Evolutionary conservation across 345 rosid genomes (phyloP), one percentile per base, ranked within the genome.

Genomic region (Firmiana major): DNA sequence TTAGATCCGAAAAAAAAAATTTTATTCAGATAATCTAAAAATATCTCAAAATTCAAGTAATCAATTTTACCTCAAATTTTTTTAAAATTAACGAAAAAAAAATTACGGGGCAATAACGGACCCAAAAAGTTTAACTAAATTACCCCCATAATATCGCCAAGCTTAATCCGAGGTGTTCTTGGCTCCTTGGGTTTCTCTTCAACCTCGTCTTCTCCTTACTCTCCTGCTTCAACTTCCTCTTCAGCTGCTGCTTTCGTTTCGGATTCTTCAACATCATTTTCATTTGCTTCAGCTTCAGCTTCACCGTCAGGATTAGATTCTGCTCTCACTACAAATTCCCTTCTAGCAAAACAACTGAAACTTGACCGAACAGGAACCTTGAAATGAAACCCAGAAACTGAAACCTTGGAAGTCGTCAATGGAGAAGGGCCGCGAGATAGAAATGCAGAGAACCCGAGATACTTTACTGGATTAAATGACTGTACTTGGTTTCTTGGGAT

Each of bases 101-200:
- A 34, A 34, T n/a, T n/a, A n/a, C n/a, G n/a, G n/a, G n/a, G n/a
- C n/a, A n/a, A n/a, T n/a, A n/a, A n/a, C n/a, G n/a, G n/a, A 34
- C 1, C 1, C 1, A 34, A 34, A 28, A 48, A 26, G 58, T 7
- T 46, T 13, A 65, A 17, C 7, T 57, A 46, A 62, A 79, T 77
- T 88, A 91, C 93, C 93, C 91, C 94, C 89, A 91, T 90, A 22
- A 91, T 76, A 15, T 91, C 93, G 22, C 93, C 97, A 68, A 91
- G 90, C 86, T 88, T 88, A 63, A 81, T 63, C 71, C 78, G 79
- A 49, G 89, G 91, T 74, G 84, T 88, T 76, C 86, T 75, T 9
- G 90, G 91, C 66, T 85, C 75, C 81, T 83, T 92, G 19, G 55
- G 83, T 78, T 79, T 79, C 63, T 82, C 86, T 81, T 85, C 82